Conservation (phyloP, 148 eudicot species). For the Drosera capensis region DNA sequence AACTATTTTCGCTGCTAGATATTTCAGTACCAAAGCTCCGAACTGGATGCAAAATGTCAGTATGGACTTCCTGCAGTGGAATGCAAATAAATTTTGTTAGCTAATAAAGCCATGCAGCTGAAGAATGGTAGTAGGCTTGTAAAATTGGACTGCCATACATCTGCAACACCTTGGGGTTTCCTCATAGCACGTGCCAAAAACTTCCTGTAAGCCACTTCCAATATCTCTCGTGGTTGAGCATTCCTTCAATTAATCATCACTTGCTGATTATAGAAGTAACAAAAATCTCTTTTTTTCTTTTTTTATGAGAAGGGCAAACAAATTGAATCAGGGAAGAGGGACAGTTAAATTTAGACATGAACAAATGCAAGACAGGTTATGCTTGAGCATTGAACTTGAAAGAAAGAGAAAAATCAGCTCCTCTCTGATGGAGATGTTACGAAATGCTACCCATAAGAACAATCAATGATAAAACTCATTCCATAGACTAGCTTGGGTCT, state of each 20-base stretch:
- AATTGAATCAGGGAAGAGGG: conserved; percentile 2
- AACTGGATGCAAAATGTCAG: conserved; percentile 24
- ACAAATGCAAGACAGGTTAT: too few relatives aligned
- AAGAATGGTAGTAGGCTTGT: not conserved
- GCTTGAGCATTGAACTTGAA: too few relatives aligned
- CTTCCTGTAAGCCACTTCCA: conserved; percentile 48
- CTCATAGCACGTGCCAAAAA: conserved; percentile 64
- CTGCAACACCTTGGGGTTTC: conserved; percentile 27
- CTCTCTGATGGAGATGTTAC: too few relatives aligned
- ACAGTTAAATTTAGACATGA: too few relatives aligned
- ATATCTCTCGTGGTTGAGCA: conserved; percentile 40
- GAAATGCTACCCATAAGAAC: too few relatives aligned
- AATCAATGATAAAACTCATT: too few relatives aligned
- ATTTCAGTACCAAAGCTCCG: conserved; percentile 85
- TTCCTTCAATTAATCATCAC: conserved; percentile 26
- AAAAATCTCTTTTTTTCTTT: too few relatives aligned
- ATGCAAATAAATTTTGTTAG: conserved; percentile 3
- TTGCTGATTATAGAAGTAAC: too few relatives aligned
- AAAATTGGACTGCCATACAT: conserved; percentile 34
- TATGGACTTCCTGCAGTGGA: conserved; percentile 41
- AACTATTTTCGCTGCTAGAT: conserved; percentile 34
- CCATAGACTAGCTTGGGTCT: too few relatives aligned
- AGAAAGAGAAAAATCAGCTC: too few relatives aligned
- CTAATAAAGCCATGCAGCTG: not conserved
- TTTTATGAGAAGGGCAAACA: too few relatives aligned